These are phyloP conservation scores for Claviceps humidiphila DNA, from an alignment of 2,329 filamentous ascomycete genomes.

Conservation along the genomic window DNA sequence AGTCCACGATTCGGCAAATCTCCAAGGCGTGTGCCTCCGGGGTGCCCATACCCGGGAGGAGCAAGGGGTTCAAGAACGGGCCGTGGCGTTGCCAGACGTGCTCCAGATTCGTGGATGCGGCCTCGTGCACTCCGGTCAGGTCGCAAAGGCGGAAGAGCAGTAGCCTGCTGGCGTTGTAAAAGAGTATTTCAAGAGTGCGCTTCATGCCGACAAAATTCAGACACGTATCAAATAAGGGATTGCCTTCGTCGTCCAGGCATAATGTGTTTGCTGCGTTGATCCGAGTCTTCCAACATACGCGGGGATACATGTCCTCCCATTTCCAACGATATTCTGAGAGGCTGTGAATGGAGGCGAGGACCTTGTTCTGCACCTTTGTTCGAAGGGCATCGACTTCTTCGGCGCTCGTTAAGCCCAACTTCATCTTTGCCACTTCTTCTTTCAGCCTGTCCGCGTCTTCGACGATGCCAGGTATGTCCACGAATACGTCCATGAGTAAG, in stretches of 20 bases:
- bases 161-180: conserved; percentile 3
- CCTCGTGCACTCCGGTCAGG: conserved; percentile 1
- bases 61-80: conserved; percentile 4
- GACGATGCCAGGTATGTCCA: conserved; percentile 5
- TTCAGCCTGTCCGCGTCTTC: conserved; percentile 2
- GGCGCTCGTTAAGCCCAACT: background rate
- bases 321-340: conserved; percentile 3
- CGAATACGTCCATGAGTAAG: conserved; percentile 7
- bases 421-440: conserved; percentile 2
- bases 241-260: conserved; percentile 4
- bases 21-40: conserved; percentile 3
- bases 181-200: conserved; percentile 4
- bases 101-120: background rate
- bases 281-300: conserved; percentile 4
- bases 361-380: background rate
- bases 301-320: conserved; percentile 5
- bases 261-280: conserved; percentile 2
- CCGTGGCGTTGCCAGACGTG: conserved; percentile 2
- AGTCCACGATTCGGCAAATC: conserved; percentile 6
- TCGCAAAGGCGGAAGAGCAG: conserved; percentile 2
- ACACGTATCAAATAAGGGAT: conserved; percentile 3
- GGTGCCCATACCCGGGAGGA: conserved; percentile 2
- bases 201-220: conserved; percentile 5
- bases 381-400: background rate
- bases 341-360: conserved; percentile 1